Conservation (phyloP, 176 grass and related monocot species). For the Aechmea fasciata region DNA sequence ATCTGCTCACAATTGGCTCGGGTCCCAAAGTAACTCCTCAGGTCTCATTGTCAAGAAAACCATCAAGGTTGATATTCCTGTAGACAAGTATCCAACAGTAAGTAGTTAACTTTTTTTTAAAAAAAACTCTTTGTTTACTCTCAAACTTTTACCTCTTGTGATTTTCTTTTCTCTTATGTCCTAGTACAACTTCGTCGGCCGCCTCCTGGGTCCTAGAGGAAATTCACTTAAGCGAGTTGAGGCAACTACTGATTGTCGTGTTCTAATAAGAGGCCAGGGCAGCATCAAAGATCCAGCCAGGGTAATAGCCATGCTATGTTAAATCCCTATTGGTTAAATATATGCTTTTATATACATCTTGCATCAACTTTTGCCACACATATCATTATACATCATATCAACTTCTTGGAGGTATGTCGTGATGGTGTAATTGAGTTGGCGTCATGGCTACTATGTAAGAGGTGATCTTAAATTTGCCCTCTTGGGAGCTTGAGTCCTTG, state of each 20-base stretch:
- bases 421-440: not conserved
- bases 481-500: not conserved
- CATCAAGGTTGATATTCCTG: slow-evolving; percentile 86
- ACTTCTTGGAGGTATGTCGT: not conserved
- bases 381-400: not conserved
- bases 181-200: slow-evolving; percentile 93
- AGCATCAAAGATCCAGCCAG: slow-evolving; percentile 94
- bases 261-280: slow-evolving; percentile 87
- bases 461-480: not conserved
- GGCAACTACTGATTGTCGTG: slow-evolving; percentile 85
- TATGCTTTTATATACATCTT: slow-evolving; percentile 9
- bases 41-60: slow-evolving; percentile 92
- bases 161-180: not conserved
- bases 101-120: slow-evolving; percentile 26
- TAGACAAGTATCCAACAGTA: slow-evolving; percentile 87
- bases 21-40: slow-evolving; percentile 74
- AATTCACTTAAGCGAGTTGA: slow-evolving; percentile 95
- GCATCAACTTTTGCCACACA: slow-evolving; percentile 7
- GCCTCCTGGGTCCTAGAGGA: slow-evolving; percentile 92
- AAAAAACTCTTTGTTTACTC: not conserved
- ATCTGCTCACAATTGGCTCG: slow-evolving; percentile 82
- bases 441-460: not conserved
- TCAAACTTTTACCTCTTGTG: slow-evolving; percentile 15
- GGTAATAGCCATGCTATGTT: slow-evolving; percentile 34
- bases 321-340: not conserved